Base-by-base conservation (phyloP, 1,284 basidiomycete genomes). In the Grifola frondosa region DNA sequence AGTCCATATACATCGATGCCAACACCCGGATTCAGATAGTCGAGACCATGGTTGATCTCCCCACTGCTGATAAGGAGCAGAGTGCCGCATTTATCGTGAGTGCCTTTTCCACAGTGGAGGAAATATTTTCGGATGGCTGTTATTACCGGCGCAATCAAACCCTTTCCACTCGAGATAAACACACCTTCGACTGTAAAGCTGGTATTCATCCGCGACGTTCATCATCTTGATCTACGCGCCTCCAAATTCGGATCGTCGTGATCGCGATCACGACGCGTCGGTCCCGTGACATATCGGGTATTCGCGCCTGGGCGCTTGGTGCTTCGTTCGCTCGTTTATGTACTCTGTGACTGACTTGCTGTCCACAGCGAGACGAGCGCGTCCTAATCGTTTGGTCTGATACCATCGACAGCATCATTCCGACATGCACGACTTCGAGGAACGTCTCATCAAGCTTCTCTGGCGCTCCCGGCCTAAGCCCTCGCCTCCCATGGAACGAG, bases 341-440 rank as follows among this genome's bases (percentile, higher is more conserved):
- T 11, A 10, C 13, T 16, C 13, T 6, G 21, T 33, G 31, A 42
- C 42, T 21, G 34, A 40, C 38, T 28, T 15, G 2, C 15, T 23
- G 21, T 12, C 15, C 41, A 17, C 53, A 87, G 84, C 81, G 88
- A 36, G 78, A 82, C 61, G 87, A 91, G 55, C 76, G 81, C 21
- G 78, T 84, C 3, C 73, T 92, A 31, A 73, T 89, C 42, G 77
- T 91, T 30, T 93, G 89, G 89, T 78, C 80, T 24, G 88, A 91
- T 61, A 68, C 77, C 5, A 73, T 91, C 24, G 84, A 87, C 46
- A 70, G 67, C 37, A 84, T 91, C 60, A 78, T 88, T 47, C 79
- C 84, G 3, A 77, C 77, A n/a, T 81, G 76, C 72, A 74, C 52
- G 84, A 86, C 42, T 82, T 92, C 47, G 88, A 92, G 56, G 83